Evolutionary conservation across 257 asterid genomes (phyloP), one percentile per base, ranked within the genome.

Genomic region (Solanum lignicaule): DNA sequence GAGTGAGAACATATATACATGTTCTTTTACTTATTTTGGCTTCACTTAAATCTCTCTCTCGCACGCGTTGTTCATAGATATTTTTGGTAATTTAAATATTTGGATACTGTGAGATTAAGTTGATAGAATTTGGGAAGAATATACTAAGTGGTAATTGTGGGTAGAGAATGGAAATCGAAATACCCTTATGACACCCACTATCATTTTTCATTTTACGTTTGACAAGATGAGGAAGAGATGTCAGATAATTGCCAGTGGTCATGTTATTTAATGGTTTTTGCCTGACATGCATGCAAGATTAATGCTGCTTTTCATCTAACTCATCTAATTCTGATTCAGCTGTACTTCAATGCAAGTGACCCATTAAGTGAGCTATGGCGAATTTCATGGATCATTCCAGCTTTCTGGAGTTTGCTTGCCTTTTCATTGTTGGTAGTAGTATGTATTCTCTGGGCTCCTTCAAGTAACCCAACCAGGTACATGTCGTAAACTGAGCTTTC

Each of bases 291-390:
- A 29, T 81, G 29, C 43, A 29, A 48, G 20, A 29, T 16, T 48
- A 48, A 3, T 48, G 29, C 12, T 46, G 11, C 29, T 46, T 43
- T 48, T 81, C 7, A 13, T 52, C 74, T 86, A 3, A 55, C 43
- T 43, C 43, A n/a, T 81, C 11, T 86, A 48, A 23, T 89, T 60
- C 74, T 72, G 78, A 69, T 68, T 62, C 92, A 92, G 93, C 90
- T 92, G 39, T 92, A 92, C 88, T 92, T 92, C 90, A 92, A 89
- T 85, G 93, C 94, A 58, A 92, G 94, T 83, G 94, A 92, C 85
- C 94, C 94, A 9, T 85, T 92, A 66, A 88, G 92, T 27, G 94
- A 92, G 89, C 88, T 92, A 43, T 90, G 92, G 94, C 91, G 65
- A 86, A 88, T 90, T 83, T 87, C 94, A 9, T 92, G 94, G 93